Evolutionary conservation across 306 rosid species (phyloP).

Genomic region (Inga oerstediana): DNA sequence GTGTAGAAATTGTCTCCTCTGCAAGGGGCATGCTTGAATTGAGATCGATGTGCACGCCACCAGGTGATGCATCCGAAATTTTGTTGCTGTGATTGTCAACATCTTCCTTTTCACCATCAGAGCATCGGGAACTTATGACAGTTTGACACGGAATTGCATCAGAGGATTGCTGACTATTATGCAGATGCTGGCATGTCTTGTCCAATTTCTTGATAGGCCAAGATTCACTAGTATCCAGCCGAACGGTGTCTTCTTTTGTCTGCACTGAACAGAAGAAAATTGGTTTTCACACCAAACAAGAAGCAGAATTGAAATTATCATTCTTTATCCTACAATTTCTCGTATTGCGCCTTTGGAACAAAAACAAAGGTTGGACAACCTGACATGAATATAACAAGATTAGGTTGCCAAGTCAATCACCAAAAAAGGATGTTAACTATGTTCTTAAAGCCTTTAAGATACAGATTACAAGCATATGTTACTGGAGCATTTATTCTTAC

Average conservation of each 20-base stretch:
- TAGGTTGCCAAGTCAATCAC: background rate
- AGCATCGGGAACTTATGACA: constrained; percentile 51
- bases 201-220: constrained; percentile 50
- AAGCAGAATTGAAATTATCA: background rate
- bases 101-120: constrained; percentile 45
- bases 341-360: background rate
- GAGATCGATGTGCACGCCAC: constrained; percentile 44
- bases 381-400: background rate
- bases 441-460: background rate
- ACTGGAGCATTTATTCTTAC: background rate
- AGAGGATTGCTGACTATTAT: constrained; percentile 31
- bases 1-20: constrained; percentile 41
- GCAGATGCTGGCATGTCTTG: constrained; percentile 44
- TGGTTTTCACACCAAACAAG: constrained; percentile 52
- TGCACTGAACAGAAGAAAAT: constrained; percentile 66
- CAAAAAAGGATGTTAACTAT: background rate
- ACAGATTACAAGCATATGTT: constrained; percentile 1
- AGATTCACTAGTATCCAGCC: constrained; percentile 46
- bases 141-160: constrained; percentile 59
- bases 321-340: background rate
- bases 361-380: background rate
- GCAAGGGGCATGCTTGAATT: constrained; percentile 49
- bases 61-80: constrained; percentile 41
- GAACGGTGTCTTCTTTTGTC: constrained; percentile 63
- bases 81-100: constrained; percentile 38